Base-by-base conservation (phyloP, 2,329 filamentous ascomycete genomes). In the Drechslerella coelobrocha region DNA sequence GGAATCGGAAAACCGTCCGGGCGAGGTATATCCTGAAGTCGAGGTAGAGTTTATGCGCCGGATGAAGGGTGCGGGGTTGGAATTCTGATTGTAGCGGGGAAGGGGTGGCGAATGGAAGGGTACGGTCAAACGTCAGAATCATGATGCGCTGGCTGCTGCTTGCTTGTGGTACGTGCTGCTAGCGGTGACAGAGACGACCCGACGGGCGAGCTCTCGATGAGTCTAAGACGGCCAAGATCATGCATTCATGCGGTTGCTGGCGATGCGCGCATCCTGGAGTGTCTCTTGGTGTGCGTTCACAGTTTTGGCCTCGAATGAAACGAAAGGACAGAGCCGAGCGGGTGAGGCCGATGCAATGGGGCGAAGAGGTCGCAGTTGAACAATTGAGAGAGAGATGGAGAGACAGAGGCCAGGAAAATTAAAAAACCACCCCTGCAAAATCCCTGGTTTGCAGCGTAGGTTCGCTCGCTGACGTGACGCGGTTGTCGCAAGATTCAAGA, bases 81-180 rank as follows among this genome's bases (percentile, higher is more conserved):
- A 71, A 71, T 19, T 48, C 52, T 2, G 66, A 50, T 14, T 45
- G 27, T 26, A 71, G 59, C 4, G 60, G 60, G 14, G 19, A 6
- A 26, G 59, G 66, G n/a, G 52, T 43, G 61, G 27, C 6, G 54
- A 47, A 55, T 24, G 61, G 48, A 3, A 62, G 34, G 19, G 52
- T 34, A 21, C 39, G 63, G 24, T 54, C 47, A 55, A 69, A 69
- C 39, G 65, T 57, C 31, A 69, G 65, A 52, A 69, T 55, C 65
- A 69, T 69, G 55, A 19, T 60, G 19, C 23, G 47, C 8, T 45
- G 14, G 14, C 2, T 21, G 5, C 41, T 45, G 4, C 5, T 19
- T 45, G 5, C 2, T 6, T 45, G 41, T 17, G 19, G 41, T 21
- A 17, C 41, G 14, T n/a, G 14, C 5, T 45, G 41, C 41, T 21